Base-by-base conservation (phyloP, 768 basidiomycete species). In the Boletus rubroflammeus region DNA sequence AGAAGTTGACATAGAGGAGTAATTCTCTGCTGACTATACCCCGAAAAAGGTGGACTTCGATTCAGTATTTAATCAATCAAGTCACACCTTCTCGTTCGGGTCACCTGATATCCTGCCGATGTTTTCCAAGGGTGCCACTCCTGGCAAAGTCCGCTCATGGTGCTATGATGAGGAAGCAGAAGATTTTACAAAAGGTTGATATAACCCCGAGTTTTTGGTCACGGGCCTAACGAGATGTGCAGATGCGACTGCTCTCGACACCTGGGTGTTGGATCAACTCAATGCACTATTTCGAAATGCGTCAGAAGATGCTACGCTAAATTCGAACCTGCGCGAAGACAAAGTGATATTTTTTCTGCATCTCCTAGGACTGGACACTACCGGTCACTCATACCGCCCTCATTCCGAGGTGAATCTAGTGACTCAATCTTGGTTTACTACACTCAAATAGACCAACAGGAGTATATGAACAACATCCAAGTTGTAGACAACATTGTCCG, bases 31-130 rank as follows among this genome's bases (percentile, higher is more conserved):
- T 55, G 14, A 62, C 47, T 40, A 53, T 32, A 15, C 19, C 42
- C 21, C 28, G 10, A 28, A 40, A 58, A 59, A 78, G 69, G 75
- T 93, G 47, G 82, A 91, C 61, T 93, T 94, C 65, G 91, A 94
- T 68, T 91, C 90, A 1, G 83, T 93, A 14, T 90, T 94, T 69
- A 94, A 93, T 62, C 86, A 84, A 62, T 91, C 90, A 3, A 80
- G 77, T 36, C 73, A 78, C 21, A 90, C 90, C 0, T 94, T 83
- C 65, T 86, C 88, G 1, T 93, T 94, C 55, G 92, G 92, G 1
- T 89, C 87, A 2, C 92, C 92, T 0, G 92, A 94, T 67, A 94
- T 94, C 48, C 69, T 93, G 5, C 90, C 90, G 3, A 93, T 94
- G 86, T 94, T 94, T 61, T 73, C 82, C 8, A 77, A 81, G n/a